These are phyloP conservation scores for Colletotrichum godetiae DNA, from an alignment of 2,329 filamentous ascomycete genomes.

Conservation along the genomic window DNA sequence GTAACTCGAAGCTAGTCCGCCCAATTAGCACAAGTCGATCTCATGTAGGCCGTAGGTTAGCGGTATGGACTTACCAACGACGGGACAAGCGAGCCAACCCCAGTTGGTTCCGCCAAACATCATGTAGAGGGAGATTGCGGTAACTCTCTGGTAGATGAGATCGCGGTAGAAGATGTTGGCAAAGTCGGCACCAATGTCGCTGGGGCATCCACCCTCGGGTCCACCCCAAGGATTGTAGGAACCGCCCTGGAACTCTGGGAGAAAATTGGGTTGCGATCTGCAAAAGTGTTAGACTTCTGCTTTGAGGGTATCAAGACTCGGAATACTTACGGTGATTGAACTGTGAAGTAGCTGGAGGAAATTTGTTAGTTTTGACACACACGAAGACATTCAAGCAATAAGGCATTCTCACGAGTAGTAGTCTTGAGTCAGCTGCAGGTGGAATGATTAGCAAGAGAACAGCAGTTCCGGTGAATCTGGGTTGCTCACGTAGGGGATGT, in stretches of 20 bases:
- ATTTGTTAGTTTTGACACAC: slow-evolving; percentile 13
- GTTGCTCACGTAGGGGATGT: slow-evolving; percentile 62
- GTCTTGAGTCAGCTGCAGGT: slow-evolving; percentile 22
- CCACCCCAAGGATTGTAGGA: slow-evolving; percentile 72
- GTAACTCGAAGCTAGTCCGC: slow-evolving; percentile 62
- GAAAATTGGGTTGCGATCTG: slow-evolving; percentile 60
- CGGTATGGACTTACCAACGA: slow-evolving; percentile 48
- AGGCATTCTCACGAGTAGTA: slow-evolving; percentile 13
- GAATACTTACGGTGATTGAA: slow-evolving; percentile 44
- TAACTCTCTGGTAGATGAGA: slow-evolving; percentile 69
- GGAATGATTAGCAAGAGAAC: background rate
- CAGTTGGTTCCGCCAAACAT: slow-evolving; percentile 73
- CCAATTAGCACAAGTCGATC: background rate
- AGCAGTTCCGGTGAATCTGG: no score
- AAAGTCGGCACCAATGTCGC: slow-evolving; percentile 67
- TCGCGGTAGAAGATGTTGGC: slow-evolving; percentile 74
- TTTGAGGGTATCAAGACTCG: fast-evolving
- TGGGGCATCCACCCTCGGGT: slow-evolving; percentile 64
- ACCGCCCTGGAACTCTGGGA: slow-evolving; percentile 71
- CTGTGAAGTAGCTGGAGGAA: slow-evolving; percentile 42
- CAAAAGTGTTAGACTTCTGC: background rate
- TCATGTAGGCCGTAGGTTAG: fast-evolving
- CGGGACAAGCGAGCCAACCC: slow-evolving; percentile 68
- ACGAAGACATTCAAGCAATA: no score
- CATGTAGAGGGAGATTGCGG: slow-evolving; percentile 73